Conservation (phyloP, 169 alveolate species). For the Perkinsus marinus region DNA sequence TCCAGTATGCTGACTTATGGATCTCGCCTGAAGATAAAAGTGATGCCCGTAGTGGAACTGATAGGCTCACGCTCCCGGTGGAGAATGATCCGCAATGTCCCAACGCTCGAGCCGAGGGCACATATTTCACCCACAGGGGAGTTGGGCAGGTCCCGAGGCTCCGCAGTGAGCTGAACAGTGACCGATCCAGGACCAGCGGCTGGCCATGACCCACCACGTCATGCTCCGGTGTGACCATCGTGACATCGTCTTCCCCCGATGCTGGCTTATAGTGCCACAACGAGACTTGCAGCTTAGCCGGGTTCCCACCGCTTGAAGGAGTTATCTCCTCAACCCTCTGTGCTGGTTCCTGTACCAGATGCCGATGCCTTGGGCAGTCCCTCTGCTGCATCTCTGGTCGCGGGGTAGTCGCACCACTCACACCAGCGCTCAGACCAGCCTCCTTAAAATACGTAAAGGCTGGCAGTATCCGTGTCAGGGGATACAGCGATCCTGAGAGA, state of each 20-base stretch:
- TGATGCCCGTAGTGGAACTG: background rate
- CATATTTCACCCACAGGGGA: background rate
- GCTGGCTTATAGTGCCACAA: background rate
- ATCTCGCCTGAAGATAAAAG: background rate
- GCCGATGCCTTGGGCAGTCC: background rate
- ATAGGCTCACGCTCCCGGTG: background rate
- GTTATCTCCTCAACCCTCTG: background rate
- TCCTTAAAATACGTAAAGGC: background rate
- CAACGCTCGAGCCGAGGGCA: background rate
- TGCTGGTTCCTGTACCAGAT: background rate
- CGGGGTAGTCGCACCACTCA: background rate
- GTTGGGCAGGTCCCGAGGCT: background rate
- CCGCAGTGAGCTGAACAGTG: background rate
- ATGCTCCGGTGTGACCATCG: background rate
- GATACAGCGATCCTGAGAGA: background rate
- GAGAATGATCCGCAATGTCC: background rate
- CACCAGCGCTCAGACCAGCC: background rate
- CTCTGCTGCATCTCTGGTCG: background rate
- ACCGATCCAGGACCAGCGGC: background rate
- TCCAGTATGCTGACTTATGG: background rate
- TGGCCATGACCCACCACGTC: background rate
- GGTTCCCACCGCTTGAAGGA: background rate
- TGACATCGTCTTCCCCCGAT: background rate
- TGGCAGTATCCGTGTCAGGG: background rate
- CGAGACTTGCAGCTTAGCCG: background rate